Conservation (phyloP, 164 flowering plant genomes). For the Aristolochia californica region DNA sequence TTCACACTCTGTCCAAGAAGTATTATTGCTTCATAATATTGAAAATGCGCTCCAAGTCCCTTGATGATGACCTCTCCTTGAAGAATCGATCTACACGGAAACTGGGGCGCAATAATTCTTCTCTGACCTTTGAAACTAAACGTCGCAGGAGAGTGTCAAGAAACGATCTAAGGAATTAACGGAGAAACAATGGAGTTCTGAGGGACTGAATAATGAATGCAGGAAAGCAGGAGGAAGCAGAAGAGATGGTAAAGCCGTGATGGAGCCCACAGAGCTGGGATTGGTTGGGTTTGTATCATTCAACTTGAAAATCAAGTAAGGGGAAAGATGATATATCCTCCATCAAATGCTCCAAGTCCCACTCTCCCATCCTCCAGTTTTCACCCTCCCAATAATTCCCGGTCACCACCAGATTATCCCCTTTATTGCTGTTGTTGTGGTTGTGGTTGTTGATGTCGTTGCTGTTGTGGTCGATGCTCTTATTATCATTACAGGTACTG, state of each 20-base stretch:
- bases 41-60: too few relatives aligned
- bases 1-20: too few relatives aligned
- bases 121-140: too few relatives aligned
- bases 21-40: too few relatives aligned
- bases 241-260: background rate
- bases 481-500: conserved; percentile 3
- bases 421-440: conserved; percentile 14
- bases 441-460: conserved; percentile 20
- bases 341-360: conserved; percentile 84
- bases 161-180: too few relatives aligned
- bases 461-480: conserved; percentile 12
- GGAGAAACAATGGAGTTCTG: too few relatives aligned
- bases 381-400: conserved; percentile 51
- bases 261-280: conserved; percentile 2
- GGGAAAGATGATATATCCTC: conserved; percentile 59
- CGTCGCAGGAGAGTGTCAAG: background rate
- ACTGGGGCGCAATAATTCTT: too few relatives aligned
- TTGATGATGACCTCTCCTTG: too few relatives aligned
- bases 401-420: conserved; percentile 9
- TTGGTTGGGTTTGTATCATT: too few relatives aligned
- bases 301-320: conserved; percentile 55
- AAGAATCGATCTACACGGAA: too few relatives aligned
- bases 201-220: background rate
- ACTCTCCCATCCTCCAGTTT: conserved; percentile 52
- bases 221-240: background rate